Percentiles rank a stretch among this genome's conserved stretches.
Evolutionary conservation across 2,329 filamentous ascomycete species (phyloP).

Genomic region (Westerdykella sp.): DNA sequence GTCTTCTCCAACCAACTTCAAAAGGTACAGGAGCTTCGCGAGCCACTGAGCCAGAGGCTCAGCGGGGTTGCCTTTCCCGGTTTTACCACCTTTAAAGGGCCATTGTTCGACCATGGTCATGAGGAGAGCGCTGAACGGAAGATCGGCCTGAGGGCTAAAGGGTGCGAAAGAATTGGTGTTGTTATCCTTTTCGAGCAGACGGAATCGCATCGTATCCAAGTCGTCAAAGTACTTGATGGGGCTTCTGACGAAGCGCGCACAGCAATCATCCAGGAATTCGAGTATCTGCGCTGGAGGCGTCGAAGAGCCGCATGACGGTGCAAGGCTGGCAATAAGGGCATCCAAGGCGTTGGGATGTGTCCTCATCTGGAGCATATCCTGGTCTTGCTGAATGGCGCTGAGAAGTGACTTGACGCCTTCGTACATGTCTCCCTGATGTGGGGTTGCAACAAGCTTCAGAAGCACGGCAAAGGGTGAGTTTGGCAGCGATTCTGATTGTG

Average conservation of each 20-base stretch:
- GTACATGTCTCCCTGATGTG: slow-evolving; percentile 45
- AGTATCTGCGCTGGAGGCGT: slow-evolving; percentile 45
- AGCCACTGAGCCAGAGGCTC: slow-evolving; percentile 33
- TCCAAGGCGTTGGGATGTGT: slow-evolving; percentile 37
- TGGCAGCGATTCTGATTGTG: slow-evolving; percentile 47
- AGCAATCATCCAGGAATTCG: slow-evolving; percentile 75
- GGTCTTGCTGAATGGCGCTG: slow-evolving; percentile 56
- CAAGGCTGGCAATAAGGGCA: slow-evolving; percentile 44
- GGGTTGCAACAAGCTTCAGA: slow-evolving; percentile 52
- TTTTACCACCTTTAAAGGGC: slow-evolving; percentile 49
- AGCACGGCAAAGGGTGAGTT: slow-evolving; percentile 68
- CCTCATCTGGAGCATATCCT: slow-evolving; percentile 56
- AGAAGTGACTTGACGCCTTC: slow-evolving; percentile 52
- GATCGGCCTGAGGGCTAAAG: slow-evolving; percentile 11
- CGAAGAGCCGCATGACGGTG: slow-evolving; percentile 35
- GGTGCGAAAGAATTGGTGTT: no score
- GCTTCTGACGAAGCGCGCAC: slow-evolving; percentile 65
- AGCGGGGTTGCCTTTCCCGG: slow-evolving; percentile 18
- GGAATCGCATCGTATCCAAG: slow-evolving; percentile 47
- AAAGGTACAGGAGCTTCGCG: slow-evolving; percentile 28
- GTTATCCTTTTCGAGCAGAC: slow-evolving; percentile 3
- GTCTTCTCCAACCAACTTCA: slow-evolving; percentile 34
- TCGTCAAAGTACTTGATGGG: slow-evolving; percentile 79
- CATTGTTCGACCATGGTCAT: slow-evolving; percentile 72
- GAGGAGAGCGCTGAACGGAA: slow-evolving; percentile 56